Evolutionary conservation across 495 filamentous ascomycete genomes (phyloP), one percentile per base, ranked within the genome.

Genomic region (Durotheca rogersii): DNA sequence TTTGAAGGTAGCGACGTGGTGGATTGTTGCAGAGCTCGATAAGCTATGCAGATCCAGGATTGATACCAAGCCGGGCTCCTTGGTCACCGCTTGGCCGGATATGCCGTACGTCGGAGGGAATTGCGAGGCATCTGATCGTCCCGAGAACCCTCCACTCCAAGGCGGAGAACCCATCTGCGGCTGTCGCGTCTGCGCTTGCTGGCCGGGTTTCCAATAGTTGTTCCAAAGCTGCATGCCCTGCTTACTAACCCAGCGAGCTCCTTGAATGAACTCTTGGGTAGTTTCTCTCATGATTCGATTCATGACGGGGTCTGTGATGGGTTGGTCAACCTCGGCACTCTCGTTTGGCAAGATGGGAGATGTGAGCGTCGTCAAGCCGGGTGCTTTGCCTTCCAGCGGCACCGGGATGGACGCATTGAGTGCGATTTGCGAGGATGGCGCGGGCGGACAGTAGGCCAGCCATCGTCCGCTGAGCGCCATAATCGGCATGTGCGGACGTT

Each of bases 181-280:
- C 51, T 80, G 75, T 38, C 74, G 73, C 12, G 58, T 47, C 29
- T 50, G 67, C 33, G 60, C 12, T 61, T 74, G 68, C 30, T 70
- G 56, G 32, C 54, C 59, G n/a, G 62, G 49, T 51, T 82, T 85
- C 87, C 88, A 93, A 67, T 97, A 96, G 57, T 76, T 88, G 56
- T 89, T 90, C 82, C 89, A 94, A 0, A 85, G 85, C 57, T 94
- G 89, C 53, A 85, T 76, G 4, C 90, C 86, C 53, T 94, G 87
- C 56, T 87, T 89, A 5, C 86, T 86, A 63, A 93, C 82, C 85
- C 87, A 95, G 51, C 83, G 86, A 14, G 89, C 89, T 17, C 88
- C 87, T 57, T 86, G 86, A 41, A 98, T 86, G n/a, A 95, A 70
- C 60, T 93, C 90, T 62, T 96, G 92, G 0, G 93, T 86, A 1